These are phyloP conservation scores for Microbotryomycetes sp. DNA, from an alignment of 1,284 basidiomycete genomes.

Conservation along the genomic window DNA sequence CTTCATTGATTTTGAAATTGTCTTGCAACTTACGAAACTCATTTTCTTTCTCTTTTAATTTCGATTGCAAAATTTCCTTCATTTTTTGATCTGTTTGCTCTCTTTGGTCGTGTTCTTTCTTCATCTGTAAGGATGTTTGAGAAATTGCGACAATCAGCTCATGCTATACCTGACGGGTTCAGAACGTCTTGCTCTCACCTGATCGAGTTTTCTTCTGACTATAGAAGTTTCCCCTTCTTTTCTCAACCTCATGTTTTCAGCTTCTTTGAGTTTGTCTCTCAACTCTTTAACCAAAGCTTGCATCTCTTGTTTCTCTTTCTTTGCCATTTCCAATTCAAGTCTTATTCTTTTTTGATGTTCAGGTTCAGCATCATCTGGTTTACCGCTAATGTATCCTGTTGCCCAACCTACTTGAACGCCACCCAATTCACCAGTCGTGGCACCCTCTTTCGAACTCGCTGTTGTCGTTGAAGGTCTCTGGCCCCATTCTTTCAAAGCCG, in stretches of 20 bases:
- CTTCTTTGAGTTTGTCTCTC: not conserved
- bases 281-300: not conserved
- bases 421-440: conserved; percentile 13
- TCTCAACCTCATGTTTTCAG: not conserved
- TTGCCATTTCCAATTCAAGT: not conserved
- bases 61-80: conserved; percentile 4
- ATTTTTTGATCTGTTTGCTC: not conserved
- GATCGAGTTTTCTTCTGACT: conserved; percentile 3
- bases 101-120: conserved; percentile 5
- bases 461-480: not conserved
- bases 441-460: not conserved
- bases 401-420: not conserved
- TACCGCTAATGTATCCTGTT: not conserved
- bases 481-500: not conserved
- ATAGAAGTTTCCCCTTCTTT: conserved; percentile 15
- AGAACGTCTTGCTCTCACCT: conserved; percentile 11
- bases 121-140: not conserved
- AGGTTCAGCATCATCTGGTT: conserved; percentile 5
- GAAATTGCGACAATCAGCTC: not conserved
- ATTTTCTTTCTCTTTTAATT: conserved; percentile 12
- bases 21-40: conserved; percentile 8
- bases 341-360: not conserved
- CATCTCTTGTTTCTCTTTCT: not conserved
- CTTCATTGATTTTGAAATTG: conserved; percentile 4
- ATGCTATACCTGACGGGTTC: not conserved